Conservation (phyloP, 2,329 filamentous ascomycete genomes). For the Venturia asperata region DNA sequence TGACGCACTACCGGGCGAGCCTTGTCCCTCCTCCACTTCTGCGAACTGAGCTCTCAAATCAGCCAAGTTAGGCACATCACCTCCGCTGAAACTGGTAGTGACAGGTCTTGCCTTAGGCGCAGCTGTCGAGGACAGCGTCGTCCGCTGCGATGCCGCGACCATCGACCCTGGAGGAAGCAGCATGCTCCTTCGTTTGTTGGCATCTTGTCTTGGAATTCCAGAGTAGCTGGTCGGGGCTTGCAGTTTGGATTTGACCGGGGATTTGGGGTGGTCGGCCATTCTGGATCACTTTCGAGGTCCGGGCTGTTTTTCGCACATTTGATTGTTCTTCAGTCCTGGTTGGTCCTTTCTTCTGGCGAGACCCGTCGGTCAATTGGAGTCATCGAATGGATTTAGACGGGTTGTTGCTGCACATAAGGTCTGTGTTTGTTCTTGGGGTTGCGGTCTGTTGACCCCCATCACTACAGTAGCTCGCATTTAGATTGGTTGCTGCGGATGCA, state of each 20-base stretch:
- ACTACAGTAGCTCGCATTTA: not conserved
- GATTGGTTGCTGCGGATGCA: not conserved
- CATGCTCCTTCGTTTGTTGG: constrained; percentile 14
- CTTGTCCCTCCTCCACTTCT: constrained; percentile 10
- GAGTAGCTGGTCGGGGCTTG: constrained; percentile 1
- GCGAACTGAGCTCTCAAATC: constrained; percentile 6
- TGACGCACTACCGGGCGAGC: not conserved
- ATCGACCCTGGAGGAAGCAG: constrained; percentile 16
- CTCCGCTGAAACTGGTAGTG: constrained; percentile 10
- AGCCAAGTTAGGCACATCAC: not conserved
- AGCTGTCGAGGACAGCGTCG: not conserved
- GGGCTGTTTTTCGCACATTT: not conserved
- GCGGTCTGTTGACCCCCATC: not conserved
- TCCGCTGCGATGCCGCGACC: not conserved
- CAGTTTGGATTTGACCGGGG: constrained; percentile 3
- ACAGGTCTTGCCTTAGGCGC: constrained; percentile 15
- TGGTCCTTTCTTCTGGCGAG: not conserved
- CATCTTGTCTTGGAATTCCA: constrained; percentile 14
- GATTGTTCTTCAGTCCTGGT: not conserved
- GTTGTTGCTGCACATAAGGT: not conserved
- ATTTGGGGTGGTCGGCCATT: constrained; percentile 6
- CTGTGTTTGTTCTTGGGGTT: not conserved
- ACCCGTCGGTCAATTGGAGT: not conserved
- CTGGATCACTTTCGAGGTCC: not conserved
- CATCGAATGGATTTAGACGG: not conserved